Base-by-base conservation (phyloP, 129 eudicot genomes). In the Cynara cardunculus region DNA sequence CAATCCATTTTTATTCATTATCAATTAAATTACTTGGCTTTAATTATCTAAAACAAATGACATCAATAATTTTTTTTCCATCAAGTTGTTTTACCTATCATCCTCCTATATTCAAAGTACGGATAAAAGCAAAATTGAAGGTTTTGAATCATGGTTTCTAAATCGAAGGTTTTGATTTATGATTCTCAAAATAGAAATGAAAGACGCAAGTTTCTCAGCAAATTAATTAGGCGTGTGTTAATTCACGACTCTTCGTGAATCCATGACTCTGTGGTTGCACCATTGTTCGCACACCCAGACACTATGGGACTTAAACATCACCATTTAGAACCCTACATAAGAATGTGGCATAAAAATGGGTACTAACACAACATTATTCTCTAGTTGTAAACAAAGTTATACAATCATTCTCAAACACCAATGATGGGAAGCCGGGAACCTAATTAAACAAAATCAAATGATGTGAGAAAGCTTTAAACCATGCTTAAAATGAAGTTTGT, bases 371-470 rank as follows among this genome's bases (percentile, higher is more conserved):
- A n/a, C 6, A 53, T 53, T 18, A 53, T 53, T 18, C n/a, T 53
- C 64, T 53, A 53, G 22, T 53, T 53, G 19, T 53, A 53, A 53
- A 16, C 64, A 16, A 53, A 8, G 22, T 49, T 1, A 49, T 14
- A 49, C 16, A 6, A 18, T 18, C 64, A 53, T 18, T 53, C 64
- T 53, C 18, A 53, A 53, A 53, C 64, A n/a, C 64, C 24, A 41
- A 41, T 10, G 16, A 11, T 10, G 12, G 24, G 78, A 53, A 25
- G 22, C 46, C 28, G 12, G n/a, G 56, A 67, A 76, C 56, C 71
- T 24, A 68, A 78, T 46, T 41, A 34, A 41, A 68, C 25, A 68
- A 79, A 28, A 69, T n/a, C 53, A 13, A 69, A 31, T 79, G 59
- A 46, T 70, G 9, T 28, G 9, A 19, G 22, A 78, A 37, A 10